Conservation (phyloP, 169 alveolate genomes). For the Cryptosporidium andersoni region DNA sequence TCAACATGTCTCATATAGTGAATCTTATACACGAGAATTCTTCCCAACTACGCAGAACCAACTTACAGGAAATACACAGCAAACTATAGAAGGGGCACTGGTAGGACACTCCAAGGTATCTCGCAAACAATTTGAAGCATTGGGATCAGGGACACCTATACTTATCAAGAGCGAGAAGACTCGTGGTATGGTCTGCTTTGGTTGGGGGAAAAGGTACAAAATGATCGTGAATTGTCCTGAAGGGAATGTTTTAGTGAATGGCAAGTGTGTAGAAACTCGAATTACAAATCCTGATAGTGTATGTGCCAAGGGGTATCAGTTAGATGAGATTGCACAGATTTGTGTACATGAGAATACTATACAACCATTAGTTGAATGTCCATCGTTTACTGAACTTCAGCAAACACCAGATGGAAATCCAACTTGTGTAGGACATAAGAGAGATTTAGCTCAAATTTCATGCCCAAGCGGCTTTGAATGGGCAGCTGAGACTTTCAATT, state of each 20-base stretch:
- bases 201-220: constrained; percentile 68
- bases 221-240: constrained; percentile 69
- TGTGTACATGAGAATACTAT: constrained; percentile 25
- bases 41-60: background rate
- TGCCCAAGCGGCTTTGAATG: constrained; percentile 67
- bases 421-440: constrained; percentile 24
- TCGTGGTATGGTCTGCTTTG: constrained; percentile 66
- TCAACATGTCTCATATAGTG: constrained; percentile 1
- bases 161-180: constrained; percentile 34
- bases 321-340: constrained; percentile 12
- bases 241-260: constrained; percentile 40
- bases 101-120: background rate
- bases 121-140: constrained; percentile 16
- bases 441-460: constrained; percentile 45
- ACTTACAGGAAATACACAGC: background rate
- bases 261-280: constrained; percentile 56
- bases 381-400: constrained; percentile 17
- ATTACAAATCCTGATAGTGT: constrained; percentile 15
- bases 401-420: constrained; percentile 32
- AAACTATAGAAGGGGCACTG: background rate
- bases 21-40: background rate
- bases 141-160: constrained; percentile 42
- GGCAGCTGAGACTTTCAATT: constrained; percentile 37
- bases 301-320: constrained; percentile 42
- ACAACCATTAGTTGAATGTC: constrained; percentile 45